Conservation (phyloP, 108 stramenopile genomes). For the Seminavis robusta region DNA sequence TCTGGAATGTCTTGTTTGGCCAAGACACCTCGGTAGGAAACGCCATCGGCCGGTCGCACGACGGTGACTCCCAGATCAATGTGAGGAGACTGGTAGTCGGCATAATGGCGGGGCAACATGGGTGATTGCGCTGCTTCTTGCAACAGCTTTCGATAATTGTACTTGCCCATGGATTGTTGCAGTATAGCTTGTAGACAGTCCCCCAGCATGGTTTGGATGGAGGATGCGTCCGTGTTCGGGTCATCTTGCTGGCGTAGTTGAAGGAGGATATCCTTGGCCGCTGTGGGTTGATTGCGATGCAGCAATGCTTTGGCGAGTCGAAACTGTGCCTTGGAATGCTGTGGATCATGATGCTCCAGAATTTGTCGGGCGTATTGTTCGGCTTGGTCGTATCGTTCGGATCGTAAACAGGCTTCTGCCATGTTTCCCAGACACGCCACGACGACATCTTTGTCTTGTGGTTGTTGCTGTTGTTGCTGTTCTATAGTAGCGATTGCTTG, state of each 20-base stretch:
- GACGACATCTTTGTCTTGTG: too few relatives aligned
- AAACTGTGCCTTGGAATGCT: conserved; percentile 10
- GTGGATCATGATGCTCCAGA: conserved; percentile 1
- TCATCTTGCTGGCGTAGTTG: too few relatives aligned
- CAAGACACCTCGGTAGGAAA: conserved; percentile 7
- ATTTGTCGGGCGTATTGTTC: background rate
- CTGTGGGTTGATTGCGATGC: too few relatives aligned
- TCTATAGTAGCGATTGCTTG: background rate
- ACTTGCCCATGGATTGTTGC: conserved; percentile 6
- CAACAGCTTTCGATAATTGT: conserved; percentile 9
- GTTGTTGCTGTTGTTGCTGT: background rate
- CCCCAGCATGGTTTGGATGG: conserved; percentile 1
- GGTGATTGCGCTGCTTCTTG: background rate
- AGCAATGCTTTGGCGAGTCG: conserved; percentile 19
- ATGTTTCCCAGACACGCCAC: conserved; percentile 20
- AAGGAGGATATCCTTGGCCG: too few relatives aligned
- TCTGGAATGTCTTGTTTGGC: conserved; percentile 9
- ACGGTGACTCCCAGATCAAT: conserved; percentile 11
- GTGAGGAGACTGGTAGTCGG: conserved; percentile 6
- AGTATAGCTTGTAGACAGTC: conserved; percentile 3
- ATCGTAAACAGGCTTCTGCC: conserved; percentile 14
- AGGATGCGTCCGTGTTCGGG: too few relatives aligned
- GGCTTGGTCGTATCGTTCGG: conserved; percentile 4
- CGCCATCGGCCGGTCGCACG: background rate
- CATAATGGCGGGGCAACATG: conserved; percentile 7